A percentile compares a stretch with the other conserved stretches of the same genome.
phyloP scores from a whole-genome alignment of 164 flowering plant genomes.

The Sedum album region DNA sequence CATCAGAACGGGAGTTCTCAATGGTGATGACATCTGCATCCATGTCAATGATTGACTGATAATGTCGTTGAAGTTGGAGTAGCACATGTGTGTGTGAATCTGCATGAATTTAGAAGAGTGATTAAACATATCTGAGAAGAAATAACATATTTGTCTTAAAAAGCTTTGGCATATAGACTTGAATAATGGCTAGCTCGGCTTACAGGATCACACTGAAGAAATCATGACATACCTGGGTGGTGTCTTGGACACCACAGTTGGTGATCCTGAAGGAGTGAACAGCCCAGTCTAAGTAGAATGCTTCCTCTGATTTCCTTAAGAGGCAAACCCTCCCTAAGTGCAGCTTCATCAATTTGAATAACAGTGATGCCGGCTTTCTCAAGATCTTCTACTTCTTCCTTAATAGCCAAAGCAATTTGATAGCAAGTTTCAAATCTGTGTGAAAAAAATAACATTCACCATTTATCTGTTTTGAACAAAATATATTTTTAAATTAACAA shows the following conservation, averaged over 20 bases:
- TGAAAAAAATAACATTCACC: not conserved
- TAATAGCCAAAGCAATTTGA: conserved; percentile 65
- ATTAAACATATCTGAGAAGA: not conserved
- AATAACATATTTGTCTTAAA: not conserved
- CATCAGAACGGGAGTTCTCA: conserved; percentile 93
- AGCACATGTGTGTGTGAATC: conserved; percentile 90
- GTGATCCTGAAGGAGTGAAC: conserved; percentile 62
- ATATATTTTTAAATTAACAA: too few species aligned
- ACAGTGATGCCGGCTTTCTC: too few species aligned
- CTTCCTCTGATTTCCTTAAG: too few species aligned
- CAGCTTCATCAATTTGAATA: too few species aligned
- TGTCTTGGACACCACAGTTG: conserved; percentile 45
- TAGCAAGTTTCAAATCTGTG: too few species aligned
- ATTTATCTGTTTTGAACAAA: not conserved
- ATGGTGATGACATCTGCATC: conserved; percentile 93
- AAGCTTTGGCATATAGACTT: not conserved
- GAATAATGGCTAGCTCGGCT: not conserved
- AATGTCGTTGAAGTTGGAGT: too few species aligned
- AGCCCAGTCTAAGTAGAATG: conserved; percentile 58
- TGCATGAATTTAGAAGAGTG: conserved; percentile 15
- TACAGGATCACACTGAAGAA: not conserved
- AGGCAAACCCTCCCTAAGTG: too few species aligned
- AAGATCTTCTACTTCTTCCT: conserved; percentile 65
- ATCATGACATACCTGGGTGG: conserved; percentile 35
- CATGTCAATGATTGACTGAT: too few species aligned